A percentile compares a stretch with the other conserved stretches of the same genome.
Conservation (phyloP, 177 flowering plant genomes). For the Telopea speciosissima region DNA sequence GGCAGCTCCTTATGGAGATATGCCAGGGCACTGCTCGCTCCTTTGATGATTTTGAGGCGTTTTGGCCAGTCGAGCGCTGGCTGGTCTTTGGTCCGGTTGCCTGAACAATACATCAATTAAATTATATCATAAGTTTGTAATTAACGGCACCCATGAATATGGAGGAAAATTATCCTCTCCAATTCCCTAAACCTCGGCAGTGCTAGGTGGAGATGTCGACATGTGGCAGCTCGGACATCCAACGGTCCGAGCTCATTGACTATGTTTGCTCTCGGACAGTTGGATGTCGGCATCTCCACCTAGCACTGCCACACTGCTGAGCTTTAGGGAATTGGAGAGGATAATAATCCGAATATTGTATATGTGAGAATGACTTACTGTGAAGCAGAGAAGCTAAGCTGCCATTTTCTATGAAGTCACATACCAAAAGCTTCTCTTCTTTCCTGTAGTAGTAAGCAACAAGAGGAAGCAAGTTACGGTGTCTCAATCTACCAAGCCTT, state of each 20-base stretch:
- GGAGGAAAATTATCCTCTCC: no score
- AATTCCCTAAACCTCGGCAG: no score
- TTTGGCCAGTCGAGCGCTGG: constrained; percentile 51
- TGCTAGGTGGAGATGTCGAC: no score
- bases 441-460: constrained; percentile 73
- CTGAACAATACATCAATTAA: constrained; percentile 19
- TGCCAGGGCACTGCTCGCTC: constrained; percentile 35
- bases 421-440: constrained; percentile 79
- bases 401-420: constrained; percentile 44
- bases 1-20: constrained; percentile 42
- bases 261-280: no score
- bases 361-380: constrained; percentile 29
- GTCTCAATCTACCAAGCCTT: constrained; percentile 4
- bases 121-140: no score
- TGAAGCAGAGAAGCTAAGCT: constrained; percentile 80
- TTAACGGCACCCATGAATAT: no score
- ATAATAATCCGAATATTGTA: no score
- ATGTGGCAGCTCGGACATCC: no score
- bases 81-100: constrained; percentile 26
- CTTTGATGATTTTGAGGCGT: constrained; percentile 40
- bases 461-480: constrained; percentile 64
- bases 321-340: no score
- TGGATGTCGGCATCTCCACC: no score
- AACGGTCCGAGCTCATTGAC: no score
- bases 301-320: no score